These are phyloP conservation scores for Curvularia sp. DNA, from an alignment of 2,329 filamentous ascomycete species.

Conservation along the genomic window DNA sequence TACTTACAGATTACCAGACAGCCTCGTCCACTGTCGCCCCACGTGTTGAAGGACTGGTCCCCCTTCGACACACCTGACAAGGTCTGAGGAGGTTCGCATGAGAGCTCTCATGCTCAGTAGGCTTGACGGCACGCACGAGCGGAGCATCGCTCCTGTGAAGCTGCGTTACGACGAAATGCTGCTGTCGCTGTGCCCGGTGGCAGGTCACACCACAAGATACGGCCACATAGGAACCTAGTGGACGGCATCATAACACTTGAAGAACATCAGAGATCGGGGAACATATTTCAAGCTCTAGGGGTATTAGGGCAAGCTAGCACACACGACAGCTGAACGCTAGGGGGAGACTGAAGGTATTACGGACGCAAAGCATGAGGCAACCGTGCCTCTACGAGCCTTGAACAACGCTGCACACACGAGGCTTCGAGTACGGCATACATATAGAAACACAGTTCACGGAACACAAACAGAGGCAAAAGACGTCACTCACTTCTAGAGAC, in stretches of 20 bases:
- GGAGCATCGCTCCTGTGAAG: neutral
- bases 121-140: neutral
- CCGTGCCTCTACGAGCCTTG: neutral
- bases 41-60: constrained; percentile 11
- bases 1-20: constrained; percentile 22
- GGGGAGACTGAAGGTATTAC: neutral
- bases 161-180: neutral
- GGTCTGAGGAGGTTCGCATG: neutral
- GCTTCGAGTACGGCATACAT: constrained; percentile 10
- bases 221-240: neutral
- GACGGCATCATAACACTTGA: neutral
- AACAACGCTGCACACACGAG: neutral
- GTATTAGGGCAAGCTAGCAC: neutral
- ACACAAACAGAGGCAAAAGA: constrained; percentile 8
- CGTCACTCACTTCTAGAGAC: constrained; percentile 9
- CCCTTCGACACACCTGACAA: neutral
- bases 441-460: constrained; percentile 12
- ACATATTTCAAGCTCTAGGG: neutral
- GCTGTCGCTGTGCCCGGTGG: neutral
- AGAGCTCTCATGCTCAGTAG: neutral
- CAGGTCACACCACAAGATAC: neutral
- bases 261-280: neutral
- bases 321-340: neutral
- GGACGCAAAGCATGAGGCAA: neutral
- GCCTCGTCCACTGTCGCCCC: constrained; percentile 20